These are phyloP conservation scores for Neonectria neomacrospora DNA, from an alignment of 2,329 filamentous ascomycete species.

Conservation along the genomic window DNA sequence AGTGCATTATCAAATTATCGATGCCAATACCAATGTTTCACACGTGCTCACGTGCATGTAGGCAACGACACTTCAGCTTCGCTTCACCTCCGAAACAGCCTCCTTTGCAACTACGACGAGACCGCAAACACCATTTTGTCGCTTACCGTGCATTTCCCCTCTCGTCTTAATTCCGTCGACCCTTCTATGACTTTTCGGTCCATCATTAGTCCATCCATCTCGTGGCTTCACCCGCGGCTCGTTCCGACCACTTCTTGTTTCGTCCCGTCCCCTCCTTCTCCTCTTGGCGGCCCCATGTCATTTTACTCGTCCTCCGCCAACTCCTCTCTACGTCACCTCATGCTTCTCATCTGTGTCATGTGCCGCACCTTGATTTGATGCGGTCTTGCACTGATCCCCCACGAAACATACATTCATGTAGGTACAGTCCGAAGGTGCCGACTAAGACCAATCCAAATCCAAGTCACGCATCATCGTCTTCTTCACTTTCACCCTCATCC, in stretches of 20 bases:
- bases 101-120: constrained; percentile 6
- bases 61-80: constrained; percentile 13
- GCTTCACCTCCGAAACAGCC: constrained; percentile 19
- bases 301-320: neutral
- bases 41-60: constrained; percentile 3
- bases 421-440: constrained; percentile 10
- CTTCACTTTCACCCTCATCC: neutral
- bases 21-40: constrained; percentile 4
- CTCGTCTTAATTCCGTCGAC: neutral
- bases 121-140: constrained; percentile 14
- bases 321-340: neutral
- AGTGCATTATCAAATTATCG: neutral
- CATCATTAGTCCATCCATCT: neutral
- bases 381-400: constrained; percentile 11
- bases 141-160: constrained; percentile 8
- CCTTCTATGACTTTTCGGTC: neutral
- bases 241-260: constrained; percentile 2
- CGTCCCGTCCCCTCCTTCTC: neutral
- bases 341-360: constrained; percentile 2
- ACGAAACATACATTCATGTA: constrained; percentile 24
- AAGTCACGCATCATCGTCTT: constrained; percentile 8
- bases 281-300: neutral
- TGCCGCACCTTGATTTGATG: constrained; percentile 19
- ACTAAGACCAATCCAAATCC: constrained; percentile 10
- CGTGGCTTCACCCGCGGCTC: constrained; percentile 12